Base-by-base conservation (phyloP, 2,329 filamentous ascomycete genomes). In the Sclerotinia glacialis region DNA sequence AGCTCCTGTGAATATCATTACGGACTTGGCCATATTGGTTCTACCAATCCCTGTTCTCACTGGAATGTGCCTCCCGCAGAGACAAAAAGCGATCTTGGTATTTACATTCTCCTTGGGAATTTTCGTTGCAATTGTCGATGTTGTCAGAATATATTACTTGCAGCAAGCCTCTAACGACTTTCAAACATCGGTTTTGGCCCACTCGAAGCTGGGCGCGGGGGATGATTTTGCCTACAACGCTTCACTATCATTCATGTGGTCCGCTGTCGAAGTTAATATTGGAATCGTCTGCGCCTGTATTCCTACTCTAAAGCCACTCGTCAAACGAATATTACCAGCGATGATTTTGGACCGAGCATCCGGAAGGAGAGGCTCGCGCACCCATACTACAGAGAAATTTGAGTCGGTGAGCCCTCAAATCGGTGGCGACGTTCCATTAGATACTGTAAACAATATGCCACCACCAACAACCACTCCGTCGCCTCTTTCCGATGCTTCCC, bases 221-320 rank as follows among this genome's bases (percentile, higher is more conserved):
- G 73, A 77, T 2, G 80, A 86, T 67, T 87, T 87, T 72, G 79
- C 83, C 65, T 91, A 86, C 88, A 93, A 94, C 74, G 91, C 91
- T 0, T 92, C 91, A 0, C 79, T 93, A 6, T 91, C 92, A 0
- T 89, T 96, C 75, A 94, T 97, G 91, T 98, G 93, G 94, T 94
- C 91, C 21, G 90, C 89, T 16, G 87, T 97, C 64, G 93, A 97
- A 77, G 92, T 97, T 74, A 95, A 96, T 71, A 82, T 96, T 1
- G 93, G 92, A 23, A 93, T 97, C 72, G 89, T 93, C 70, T 96
- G 92, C 75, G 93, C 90, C 52, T 97, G 93, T 73, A 90, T 97
- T n/a, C 94, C 94, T 11, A 94, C 90, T 0, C 80, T 97, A 69
- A 97, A 97, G 76, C 93, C 94, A 1, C 81, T 98, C 8, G 87